A percentile compares a stretch with the other conserved stretches of the same genome.
These are phyloP conservation scores for Candida rishiriensis DNA, from an alignment of 805 yeast species.

Conservation along the genomic window DNA sequence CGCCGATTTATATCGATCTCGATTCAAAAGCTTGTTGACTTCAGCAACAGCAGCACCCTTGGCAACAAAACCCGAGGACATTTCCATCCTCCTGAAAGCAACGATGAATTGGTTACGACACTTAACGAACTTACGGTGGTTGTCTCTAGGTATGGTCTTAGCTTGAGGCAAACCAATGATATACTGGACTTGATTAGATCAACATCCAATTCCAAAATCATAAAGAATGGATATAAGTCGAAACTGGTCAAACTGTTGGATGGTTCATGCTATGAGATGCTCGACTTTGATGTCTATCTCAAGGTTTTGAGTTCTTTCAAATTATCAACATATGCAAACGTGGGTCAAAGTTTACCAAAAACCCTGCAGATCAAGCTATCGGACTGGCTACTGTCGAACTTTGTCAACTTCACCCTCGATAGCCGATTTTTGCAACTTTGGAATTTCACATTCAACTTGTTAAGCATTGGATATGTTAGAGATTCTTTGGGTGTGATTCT, in stretches of 20 bases:
- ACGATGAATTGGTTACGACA: slow-evolving; percentile 5
- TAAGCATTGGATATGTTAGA: slow-evolving; percentile 27
- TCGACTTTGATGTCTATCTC: slow-evolving; percentile 20
- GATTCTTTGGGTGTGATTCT: slow-evolving; percentile 16
- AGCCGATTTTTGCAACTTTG: slow-evolving; percentile 15
- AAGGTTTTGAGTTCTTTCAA: slow-evolving; percentile 19
- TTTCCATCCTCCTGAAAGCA: neutral
- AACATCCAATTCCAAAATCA: slow-evolving; percentile 8
- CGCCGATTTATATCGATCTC: neutral
- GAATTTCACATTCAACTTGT: slow-evolving; percentile 21
- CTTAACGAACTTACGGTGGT: slow-evolving; percentile 16
- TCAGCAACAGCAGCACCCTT: neutral
- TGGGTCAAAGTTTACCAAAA: slow-evolving; percentile 12
- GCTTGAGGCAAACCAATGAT: slow-evolving; percentile 11
- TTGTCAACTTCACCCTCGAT: slow-evolving; percentile 19
- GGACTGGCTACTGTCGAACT: slow-evolving; percentile 17
- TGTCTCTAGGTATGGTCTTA: slow-evolving; percentile 23
- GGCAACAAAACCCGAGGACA: no score
- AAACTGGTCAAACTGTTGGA: slow-evolving; percentile 13
- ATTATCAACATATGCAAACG: slow-evolving; percentile 19
- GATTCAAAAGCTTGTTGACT: neutral
- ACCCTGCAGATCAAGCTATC: slow-evolving; percentile 17
- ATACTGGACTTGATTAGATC: slow-evolving; percentile 19
- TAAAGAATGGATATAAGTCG: slow-evolving; percentile 11
- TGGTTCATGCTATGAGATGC: slow-evolving; percentile 13